Evolutionary conservation across 2,329 filamentous ascomycete genomes (phyloP).

Genomic region (Madurella fahalii): DNA sequence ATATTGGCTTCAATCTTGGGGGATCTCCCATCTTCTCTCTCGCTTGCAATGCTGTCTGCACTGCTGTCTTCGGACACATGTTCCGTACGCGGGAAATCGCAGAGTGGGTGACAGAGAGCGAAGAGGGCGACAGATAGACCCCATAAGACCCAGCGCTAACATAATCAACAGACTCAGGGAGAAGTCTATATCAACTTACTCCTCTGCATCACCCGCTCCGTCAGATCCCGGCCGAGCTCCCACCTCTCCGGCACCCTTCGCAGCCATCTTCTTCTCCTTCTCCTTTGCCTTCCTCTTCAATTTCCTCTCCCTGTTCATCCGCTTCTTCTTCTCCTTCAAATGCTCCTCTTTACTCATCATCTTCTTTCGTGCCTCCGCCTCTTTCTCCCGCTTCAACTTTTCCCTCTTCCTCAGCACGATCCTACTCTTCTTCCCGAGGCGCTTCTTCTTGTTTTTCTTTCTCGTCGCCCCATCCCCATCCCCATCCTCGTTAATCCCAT

Average conservation of each 20-base stretch:
- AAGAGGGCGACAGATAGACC: too few relatives aligned
- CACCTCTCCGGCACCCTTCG: slow-evolving; percentile 6
- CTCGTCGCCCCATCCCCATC: not conserved
- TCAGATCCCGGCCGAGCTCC: slow-evolving; percentile 7
- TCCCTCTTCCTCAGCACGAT: slow-evolving; percentile 47
- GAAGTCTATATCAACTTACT: not conserved
- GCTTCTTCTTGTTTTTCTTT: slow-evolving; percentile 34
- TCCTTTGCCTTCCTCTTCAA: slow-evolving; percentile 55
- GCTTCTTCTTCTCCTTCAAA: slow-evolving; percentile 58
- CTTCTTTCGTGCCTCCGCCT: slow-evolving; percentile 38
- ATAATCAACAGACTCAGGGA: too few relatives aligned
- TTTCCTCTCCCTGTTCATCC: slow-evolving; percentile 58
- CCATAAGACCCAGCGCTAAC: too few relatives aligned
- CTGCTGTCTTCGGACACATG: too few relatives aligned
- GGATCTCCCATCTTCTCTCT: too few relatives aligned
- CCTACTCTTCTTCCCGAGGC: slow-evolving; percentile 57
- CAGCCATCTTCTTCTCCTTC: slow-evolving; percentile 46
- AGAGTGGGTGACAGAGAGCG: too few relatives aligned
- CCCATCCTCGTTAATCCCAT: not conserved
- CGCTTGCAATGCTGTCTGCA: too few relatives aligned
- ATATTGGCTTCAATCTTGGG: too few relatives aligned
- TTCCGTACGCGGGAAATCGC: too few relatives aligned
- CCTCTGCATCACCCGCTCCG: slow-evolving; percentile 5
- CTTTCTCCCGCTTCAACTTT: slow-evolving; percentile 35
- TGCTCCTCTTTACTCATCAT: slow-evolving; percentile 51